Evolutionary conservation across 1,284 basidiomycete genomes (phyloP).

Genomic region (Papiliotrema nemorosa): DNA sequence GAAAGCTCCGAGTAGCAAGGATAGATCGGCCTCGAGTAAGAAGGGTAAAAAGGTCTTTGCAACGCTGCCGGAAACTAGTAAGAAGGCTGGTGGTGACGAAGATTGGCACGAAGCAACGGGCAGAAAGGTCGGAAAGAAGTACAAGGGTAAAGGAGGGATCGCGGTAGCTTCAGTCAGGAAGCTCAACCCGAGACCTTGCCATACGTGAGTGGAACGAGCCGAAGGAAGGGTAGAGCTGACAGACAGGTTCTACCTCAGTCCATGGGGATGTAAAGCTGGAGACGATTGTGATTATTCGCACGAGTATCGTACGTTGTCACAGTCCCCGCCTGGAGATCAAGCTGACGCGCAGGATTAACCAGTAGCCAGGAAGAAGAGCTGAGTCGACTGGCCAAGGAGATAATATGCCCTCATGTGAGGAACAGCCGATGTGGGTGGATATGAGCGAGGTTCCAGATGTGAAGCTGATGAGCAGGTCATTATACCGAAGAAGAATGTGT

Average conservation of each 20-base stretch:
- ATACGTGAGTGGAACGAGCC: slow-evolving; percentile 20
- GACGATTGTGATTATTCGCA: slow-evolving; percentile 41
- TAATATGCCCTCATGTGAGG: slow-evolving; percentile 37
- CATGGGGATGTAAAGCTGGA: slow-evolving; percentile 35
- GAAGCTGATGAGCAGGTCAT: slow-evolving; percentile 15
- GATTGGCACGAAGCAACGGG: slow-evolving; percentile 13
- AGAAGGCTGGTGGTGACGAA: neutral
- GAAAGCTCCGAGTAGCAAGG: neutral
- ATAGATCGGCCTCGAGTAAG: neutral
- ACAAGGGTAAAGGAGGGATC: slow-evolving; percentile 2
- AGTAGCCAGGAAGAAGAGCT: slow-evolving; percentile 36
- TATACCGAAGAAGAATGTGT: slow-evolving; percentile 40
- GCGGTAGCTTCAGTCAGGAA: slow-evolving; percentile 16
- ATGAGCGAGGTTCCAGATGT: neutral
- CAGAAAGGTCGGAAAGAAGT: slow-evolving; percentile 17
- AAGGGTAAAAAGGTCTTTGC: neutral
- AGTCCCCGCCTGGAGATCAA: neutral
- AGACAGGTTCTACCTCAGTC: slow-evolving; percentile 20
- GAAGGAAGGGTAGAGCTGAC: too few species aligned
- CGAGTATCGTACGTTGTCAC: slow-evolving; percentile 23
- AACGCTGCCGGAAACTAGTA: neutral
- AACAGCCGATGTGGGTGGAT: slow-evolving; percentile 28
- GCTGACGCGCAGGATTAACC: slow-evolving; percentile 21
- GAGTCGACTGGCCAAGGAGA: slow-evolving; percentile 35
- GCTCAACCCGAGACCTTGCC: slow-evolving; percentile 30